Percentiles rank a stretch among this genome's conserved stretches.
Conservation (phyloP, 805 yeast species). For the Saturnispora serradocipensis region DNA sequence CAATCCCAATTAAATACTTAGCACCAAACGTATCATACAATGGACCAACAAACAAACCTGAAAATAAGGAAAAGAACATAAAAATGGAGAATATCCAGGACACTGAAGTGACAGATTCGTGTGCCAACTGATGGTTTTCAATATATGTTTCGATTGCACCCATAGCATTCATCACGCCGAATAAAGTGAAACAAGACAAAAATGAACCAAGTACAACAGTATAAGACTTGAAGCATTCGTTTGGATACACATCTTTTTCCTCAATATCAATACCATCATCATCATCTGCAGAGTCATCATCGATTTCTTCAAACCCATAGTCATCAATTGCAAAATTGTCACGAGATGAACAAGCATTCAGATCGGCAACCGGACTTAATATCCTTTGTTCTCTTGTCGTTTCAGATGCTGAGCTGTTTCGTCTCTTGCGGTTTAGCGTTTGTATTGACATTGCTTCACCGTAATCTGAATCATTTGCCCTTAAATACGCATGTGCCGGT, state of each 20-base stretch:
- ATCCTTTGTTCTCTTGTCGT: neutral
- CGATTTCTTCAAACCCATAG: neutral
- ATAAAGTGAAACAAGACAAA: constrained; percentile 39
- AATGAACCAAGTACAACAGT: constrained; percentile 48
- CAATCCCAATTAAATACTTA: constrained; percentile 32
- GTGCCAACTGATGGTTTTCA: constrained; percentile 42
- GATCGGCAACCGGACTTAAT: neutral
- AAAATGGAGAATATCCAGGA: constrained; percentile 63
- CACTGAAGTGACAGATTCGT: constrained; percentile 38
- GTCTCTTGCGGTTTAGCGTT: neutral
- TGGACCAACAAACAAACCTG: constrained; percentile 34
- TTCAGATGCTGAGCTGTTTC: neutral
- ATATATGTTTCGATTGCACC: constrained; percentile 60
- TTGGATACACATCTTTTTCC: constrained; percentile 32
- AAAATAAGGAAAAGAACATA: constrained; percentile 38
- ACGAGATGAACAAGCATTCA: neutral
- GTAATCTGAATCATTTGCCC: neutral
- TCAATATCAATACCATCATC: neutral
- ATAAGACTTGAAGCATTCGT: constrained; percentile 53
- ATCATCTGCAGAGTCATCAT: neutral
- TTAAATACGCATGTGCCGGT: neutral
- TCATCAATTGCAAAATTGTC: neutral
- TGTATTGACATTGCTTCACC: neutral
- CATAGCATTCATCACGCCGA: constrained; percentile 49
- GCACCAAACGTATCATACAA: constrained; percentile 58